phyloP scores from a whole-genome alignment of 768 basidiomycete species.

The Hygrocybe punicea region DNA sequence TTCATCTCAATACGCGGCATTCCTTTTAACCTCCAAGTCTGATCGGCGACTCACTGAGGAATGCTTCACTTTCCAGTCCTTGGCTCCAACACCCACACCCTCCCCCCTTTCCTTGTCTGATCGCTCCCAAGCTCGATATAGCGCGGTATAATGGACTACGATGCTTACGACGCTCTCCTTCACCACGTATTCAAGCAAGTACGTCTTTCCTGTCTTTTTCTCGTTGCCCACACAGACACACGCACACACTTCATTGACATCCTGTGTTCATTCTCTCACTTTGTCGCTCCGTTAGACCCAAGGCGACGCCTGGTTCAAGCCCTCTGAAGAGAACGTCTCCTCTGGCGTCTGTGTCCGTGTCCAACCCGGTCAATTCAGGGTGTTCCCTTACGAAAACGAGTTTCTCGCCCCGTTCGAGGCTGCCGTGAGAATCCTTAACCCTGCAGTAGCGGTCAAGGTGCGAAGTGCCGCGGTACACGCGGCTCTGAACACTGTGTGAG shows the following conservation, averaged over 20 bases:
- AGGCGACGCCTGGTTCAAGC: constrained; percentile 83
- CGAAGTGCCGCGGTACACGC: constrained; percentile 79
- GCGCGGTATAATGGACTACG: constrained; percentile 72
- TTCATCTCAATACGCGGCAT: not conserved
- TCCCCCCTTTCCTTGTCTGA: constrained; percentile 28
- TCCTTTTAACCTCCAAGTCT: constrained; percentile 33
- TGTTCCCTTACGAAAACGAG: constrained; percentile 84
- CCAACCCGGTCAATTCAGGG: constrained; percentile 64
- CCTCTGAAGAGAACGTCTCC: constrained; percentile 75
- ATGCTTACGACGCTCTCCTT: constrained; percentile 73
- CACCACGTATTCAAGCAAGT: constrained; percentile 79
- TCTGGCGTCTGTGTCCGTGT: constrained; percentile 76
- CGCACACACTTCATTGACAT: no score
- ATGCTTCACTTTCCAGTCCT: no score
- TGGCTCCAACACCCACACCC: constrained; percentile 12
- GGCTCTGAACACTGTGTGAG: constrained; percentile 66
- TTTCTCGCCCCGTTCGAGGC: constrained; percentile 79
- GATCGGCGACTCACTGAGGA: constrained; percentile 20
- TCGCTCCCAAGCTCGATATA: constrained; percentile 35
- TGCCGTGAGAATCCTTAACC: constrained; percentile 71
- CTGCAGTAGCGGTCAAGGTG: constrained; percentile 80
- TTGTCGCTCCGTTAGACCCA: constrained; percentile 50
- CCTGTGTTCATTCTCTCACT: constrained; percentile 6
- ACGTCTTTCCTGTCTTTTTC: constrained; percentile 22
- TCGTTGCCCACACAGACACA: no score